Base-by-base conservation (phyloP, 2,329 filamentous ascomycete species). In the Alternaria gansuensis region DNA sequence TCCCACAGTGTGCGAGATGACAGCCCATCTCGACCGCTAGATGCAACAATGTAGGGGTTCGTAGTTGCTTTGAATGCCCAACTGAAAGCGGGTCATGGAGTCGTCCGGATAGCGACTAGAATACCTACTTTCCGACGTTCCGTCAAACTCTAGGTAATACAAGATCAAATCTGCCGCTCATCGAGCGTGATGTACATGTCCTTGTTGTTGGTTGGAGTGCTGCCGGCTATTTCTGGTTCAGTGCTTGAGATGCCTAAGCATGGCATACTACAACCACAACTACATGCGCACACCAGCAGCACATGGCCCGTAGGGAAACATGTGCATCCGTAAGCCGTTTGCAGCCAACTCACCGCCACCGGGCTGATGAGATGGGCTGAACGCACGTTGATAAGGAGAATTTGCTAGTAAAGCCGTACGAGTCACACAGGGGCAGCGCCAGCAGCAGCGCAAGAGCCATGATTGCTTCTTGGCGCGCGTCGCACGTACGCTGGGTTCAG, bases 231-330 rank as follows among this genome's bases (percentile, higher is more conserved):
- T 58, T 37, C 37, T 53, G 37, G 41, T 52, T 34, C n/a, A 49
- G 40, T 52, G 58, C 49, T 60, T 37, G 37, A 54, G 33, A 31
- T 62, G 59, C 52, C 57, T 56, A 40, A 52, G 52, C 54, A 61
- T 31, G 11, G 46, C 40, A 40, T 41, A 23, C 34, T 37, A 36
- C 29, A 45, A 46, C 17, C 40, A 40, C 40, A 33, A 2, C 50
- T 36, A 29, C 13, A 29, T 54, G 33, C 29, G 46, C 45, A 60
- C 44, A 52, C 36, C 46, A 44, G 33, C 34, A 24, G 50, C 31
- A 33, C 62, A 26, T 31, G 11, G 28, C 37, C 17, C 37, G 33
- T 14, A 17, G 33, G 48, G 48, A 50, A 50, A 17, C 14, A 41
- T n/a, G n/a, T n/a, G 31, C 29, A 44, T 13, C 24, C 13, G 51